phyloP scores from a whole-genome alignment of 345 rosid genomes.

The Ceriops zippeliana region DNA sequence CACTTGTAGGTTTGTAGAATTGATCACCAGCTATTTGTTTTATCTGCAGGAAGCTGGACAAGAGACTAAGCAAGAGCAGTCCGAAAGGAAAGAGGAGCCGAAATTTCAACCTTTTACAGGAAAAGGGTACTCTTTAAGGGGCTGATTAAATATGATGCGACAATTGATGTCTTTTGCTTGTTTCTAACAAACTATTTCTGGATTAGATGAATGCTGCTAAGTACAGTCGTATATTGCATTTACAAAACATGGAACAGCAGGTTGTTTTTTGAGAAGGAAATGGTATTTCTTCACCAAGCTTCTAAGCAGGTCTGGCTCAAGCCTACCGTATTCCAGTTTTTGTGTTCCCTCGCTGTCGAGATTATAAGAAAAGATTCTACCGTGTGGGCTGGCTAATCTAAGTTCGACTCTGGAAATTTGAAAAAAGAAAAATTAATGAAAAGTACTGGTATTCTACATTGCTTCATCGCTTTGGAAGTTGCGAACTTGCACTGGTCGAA shows the following conservation, averaged over 20 bases:
- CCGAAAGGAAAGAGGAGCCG: slow-evolving; percentile 65
- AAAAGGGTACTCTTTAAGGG: slow-evolving; percentile 86
- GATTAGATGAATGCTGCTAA: slow-evolving; percentile 3
- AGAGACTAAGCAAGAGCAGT: slow-evolving; percentile 56
- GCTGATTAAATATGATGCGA: slow-evolving; percentile 40
- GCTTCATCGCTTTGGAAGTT: no score
- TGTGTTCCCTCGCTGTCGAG: no score
- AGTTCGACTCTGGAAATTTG: no score
- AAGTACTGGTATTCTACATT: no score
- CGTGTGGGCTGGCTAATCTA: no score
- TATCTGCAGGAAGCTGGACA: slow-evolving; percentile 52
- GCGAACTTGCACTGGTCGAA: no score
- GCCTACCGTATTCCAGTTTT: no score
- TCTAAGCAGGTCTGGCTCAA: no score
- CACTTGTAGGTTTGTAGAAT: not conserved
- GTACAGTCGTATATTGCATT: slow-evolving; percentile 15
- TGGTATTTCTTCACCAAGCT: not conserved
- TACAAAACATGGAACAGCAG: slow-evolving; percentile 9
- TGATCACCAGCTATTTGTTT: slow-evolving; percentile 4
- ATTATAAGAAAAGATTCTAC: no score
- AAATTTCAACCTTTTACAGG: slow-evolving; percentile 90
- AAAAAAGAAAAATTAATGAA: no score
- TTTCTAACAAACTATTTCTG: not conserved
- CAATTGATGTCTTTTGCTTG: not conserved
- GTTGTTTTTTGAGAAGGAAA: not conserved